Evolutionary conservation across 1,284 basidiomycete species (phyloP), one percentile per base, ranked within the genome.

Genomic region (Omphalotus olearius): DNA sequence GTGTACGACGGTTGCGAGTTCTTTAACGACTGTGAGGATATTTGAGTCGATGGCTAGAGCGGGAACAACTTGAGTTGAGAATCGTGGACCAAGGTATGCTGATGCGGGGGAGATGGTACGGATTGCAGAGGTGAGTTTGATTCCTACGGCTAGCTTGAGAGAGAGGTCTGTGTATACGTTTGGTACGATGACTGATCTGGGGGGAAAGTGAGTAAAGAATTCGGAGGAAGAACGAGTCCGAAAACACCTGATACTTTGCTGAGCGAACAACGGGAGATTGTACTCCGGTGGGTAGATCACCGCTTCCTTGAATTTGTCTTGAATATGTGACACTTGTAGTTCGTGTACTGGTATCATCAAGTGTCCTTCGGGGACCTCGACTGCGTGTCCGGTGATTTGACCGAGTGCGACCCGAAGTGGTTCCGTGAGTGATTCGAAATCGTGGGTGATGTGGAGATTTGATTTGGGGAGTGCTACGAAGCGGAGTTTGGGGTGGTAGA

Each of bases 51-150:
- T 67, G 67, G 71, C 64, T 68, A 92, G 71, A 64, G 75, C 69
- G 65, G 88, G 69, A 69, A 91, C 75, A 68, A 90, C 69, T 59
- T 85, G 59, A 59, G 80, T 54, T 60, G 80, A 70, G 74, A 85
- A 68, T 66, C 74, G 70, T 1, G 76, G 76, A 2, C 78, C 76
- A 7, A 79, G 61, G 57, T 73, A 76, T 2, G 76, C 77, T 4
- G 74, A 75, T 39, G 75, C 72, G 1, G 77, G 77, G n/a, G 76
- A 79, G 37, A 80, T 78, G 1, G 76, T 78, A 52, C 78, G 74
- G n/a, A 78, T 67, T 6, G 76, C 76, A 13, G 75, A 77, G 2
- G 78, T 80, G 20, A 80, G 68, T 54, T 75, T 78, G 53, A 79
- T 69, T 6, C 78, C 78, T 39, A 79, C 69, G 7, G 69, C 73